phyloP scores from a whole-genome alignment of 2,329 filamentous ascomycete genomes.

The Lecanicillium sp. region DNA sequence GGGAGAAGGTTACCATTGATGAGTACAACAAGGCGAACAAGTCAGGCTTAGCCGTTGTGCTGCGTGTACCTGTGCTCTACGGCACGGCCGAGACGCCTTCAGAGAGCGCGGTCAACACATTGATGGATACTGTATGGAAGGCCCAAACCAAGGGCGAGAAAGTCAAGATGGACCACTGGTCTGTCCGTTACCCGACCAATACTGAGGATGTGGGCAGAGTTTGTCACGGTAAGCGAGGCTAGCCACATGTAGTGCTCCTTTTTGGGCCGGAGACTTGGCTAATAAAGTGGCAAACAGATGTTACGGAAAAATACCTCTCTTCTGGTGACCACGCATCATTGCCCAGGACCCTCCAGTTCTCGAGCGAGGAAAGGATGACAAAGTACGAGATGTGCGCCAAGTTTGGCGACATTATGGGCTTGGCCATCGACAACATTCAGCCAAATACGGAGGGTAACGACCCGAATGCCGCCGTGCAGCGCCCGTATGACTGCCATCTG shows the following conservation, averaged over 20 bases:
- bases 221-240: slow-evolving; percentile 46
- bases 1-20: slow-evolving; percentile 56
- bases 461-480: slow-evolving; percentile 60
- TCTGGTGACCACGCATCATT: slow-evolving; percentile 41
- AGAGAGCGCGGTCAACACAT: slow-evolving; percentile 76
- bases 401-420: slow-evolving; percentile 71
- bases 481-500: slow-evolving; percentile 83
- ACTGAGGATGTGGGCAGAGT: slow-evolving; percentile 80
- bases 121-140: slow-evolving; percentile 71
- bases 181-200: slow-evolving; percentile 77
- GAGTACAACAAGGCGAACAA: slow-evolving; percentile 41
- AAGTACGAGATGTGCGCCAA: slow-evolving; percentile 82
- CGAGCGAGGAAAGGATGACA: slow-evolving; percentile 76
- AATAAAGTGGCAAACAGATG: slow-evolving; percentile 38
- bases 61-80: slow-evolving; percentile 80
- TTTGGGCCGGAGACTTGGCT: slow-evolving; percentile 2
- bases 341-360: slow-evolving; percentile 72
- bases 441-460: slow-evolving; percentile 65
- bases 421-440: slow-evolving; percentile 60
- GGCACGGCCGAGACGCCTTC: slow-evolving; percentile 60
- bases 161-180: slow-evolving; percentile 80
- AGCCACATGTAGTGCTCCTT: neutral
- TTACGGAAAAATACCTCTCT: slow-evolving; percentile 60
- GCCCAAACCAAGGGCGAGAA: slow-evolving; percentile 54
- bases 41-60: slow-evolving; percentile 53